Conservation (phyloP, 176 grass and related monocot genomes). For the Aegilops bicornis region DNA sequence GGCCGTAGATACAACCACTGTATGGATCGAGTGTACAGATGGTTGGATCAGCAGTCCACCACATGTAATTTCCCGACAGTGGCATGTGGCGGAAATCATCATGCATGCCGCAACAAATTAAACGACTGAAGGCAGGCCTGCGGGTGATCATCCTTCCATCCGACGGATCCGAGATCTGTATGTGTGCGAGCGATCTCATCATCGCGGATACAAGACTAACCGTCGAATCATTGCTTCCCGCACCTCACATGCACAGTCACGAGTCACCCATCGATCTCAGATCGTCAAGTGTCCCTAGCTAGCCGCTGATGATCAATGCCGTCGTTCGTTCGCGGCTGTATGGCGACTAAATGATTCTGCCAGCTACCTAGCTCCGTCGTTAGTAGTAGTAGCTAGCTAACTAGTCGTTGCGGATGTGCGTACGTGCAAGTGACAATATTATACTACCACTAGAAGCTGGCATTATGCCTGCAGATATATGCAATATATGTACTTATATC, state of each 20-base stretch:
- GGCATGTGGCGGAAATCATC: constrained; percentile 29
- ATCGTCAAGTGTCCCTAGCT: neutral
- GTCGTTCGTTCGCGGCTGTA: neutral
- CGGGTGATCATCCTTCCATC: neutral
- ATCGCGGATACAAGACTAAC: neutral
- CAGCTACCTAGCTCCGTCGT: neutral
- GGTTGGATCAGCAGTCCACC: too few species aligned
- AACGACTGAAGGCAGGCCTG: neutral
- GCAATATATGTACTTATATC: neutral
- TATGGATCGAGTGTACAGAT: too few species aligned
- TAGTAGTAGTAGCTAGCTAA: too few species aligned
- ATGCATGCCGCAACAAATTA: neutral
- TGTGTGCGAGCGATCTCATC: neutral
- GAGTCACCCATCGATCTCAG: too few species aligned
- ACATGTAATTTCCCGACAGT: constrained; percentile 19
- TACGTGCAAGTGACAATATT: too few species aligned
- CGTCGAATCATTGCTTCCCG: neutral
- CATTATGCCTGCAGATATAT: too few species aligned
- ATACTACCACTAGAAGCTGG: neutral
- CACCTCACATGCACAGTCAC: neutral
- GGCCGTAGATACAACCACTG: too few species aligned
- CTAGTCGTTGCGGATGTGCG: too few species aligned
- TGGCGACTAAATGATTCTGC: neutral
- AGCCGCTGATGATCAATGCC: neutral
- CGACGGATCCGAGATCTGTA: too few species aligned